phyloP scores from a whole-genome alignment of 2,329 filamentous ascomycete species.

The Fusarium scirpi region DNA sequence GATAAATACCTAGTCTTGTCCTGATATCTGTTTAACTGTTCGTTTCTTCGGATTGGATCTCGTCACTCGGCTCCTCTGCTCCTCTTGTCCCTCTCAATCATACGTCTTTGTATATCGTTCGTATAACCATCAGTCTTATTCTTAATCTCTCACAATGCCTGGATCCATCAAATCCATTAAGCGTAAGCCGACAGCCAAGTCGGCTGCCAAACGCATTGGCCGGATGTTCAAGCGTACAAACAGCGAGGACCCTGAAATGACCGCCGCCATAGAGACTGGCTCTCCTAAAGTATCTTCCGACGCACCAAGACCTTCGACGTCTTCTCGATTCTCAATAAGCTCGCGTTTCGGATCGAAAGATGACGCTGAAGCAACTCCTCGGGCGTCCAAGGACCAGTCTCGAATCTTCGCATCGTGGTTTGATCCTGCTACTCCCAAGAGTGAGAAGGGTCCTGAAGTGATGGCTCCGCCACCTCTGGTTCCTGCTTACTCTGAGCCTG shows the following conservation, averaged over 20 bases:
- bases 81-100: neutral
- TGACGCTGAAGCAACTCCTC: constrained; percentile 12
- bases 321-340: constrained; percentile 33
- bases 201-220: constrained; percentile 38
- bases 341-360: constrained; percentile 34
- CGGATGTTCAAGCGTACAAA: constrained; percentile 37
- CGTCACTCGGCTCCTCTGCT: neutral
- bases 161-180: constrained; percentile 37
- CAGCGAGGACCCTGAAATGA: constrained; percentile 23
- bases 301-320: constrained; percentile 20
- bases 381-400: constrained; percentile 16
- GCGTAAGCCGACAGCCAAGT: constrained; percentile 30
- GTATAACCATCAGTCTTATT: neutral
- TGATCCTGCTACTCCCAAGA: constrained; percentile 15
- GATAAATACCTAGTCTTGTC: constrained; percentile 31
- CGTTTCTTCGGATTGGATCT: neutral
- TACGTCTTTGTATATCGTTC: neutral
- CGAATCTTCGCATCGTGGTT: constrained; percentile 22
- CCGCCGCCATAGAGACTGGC: neutral
- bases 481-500: constrained; percentile 4
- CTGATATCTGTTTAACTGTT: neutral
- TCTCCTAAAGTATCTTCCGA: constrained; percentile 27
- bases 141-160: constrained; percentile 10
- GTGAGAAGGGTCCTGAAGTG: neutral
- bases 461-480: constrained; percentile 19